phyloP scores from a whole-genome alignment of 2,329 filamentous ascomycete species.

The Penicillium expansum region DNA sequence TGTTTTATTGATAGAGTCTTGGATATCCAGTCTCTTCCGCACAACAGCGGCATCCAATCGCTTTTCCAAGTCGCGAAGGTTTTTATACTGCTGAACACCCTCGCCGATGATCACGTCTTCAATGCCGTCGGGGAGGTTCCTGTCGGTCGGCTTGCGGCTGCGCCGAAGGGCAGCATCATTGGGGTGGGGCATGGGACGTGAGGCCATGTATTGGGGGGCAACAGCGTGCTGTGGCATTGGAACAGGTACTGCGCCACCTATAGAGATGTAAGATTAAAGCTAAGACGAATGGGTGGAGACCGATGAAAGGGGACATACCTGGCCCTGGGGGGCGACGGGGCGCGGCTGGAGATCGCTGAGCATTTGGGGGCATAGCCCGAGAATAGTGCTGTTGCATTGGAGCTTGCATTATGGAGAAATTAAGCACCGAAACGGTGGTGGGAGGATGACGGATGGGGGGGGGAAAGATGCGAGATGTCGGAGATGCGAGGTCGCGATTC shows the following conservation, averaged over 20 bases:
- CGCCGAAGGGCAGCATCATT: constrained; percentile 65
- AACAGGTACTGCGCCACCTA: constrained; percentile 35
- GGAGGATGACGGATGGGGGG: constrained; percentile 13
- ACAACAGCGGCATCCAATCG: constrained; percentile 89
- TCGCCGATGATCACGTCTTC: constrained; percentile 80
- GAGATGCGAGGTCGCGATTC: constrained; percentile 34
- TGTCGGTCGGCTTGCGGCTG: constrained; percentile 88
- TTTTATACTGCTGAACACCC: constrained; percentile 75
- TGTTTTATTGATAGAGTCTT: constrained; percentile 73
- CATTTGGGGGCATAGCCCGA: constrained; percentile 41
- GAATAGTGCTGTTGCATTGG: constrained; percentile 44
- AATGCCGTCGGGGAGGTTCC: constrained; percentile 86
- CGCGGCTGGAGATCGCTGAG: constrained; percentile 43
- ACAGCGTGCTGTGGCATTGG: constrained; percentile 39
- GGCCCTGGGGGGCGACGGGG: constrained; percentile 41
- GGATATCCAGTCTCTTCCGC: constrained; percentile 86
- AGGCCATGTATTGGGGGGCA: constrained; percentile 38
- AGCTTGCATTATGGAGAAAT: constrained; percentile 35
- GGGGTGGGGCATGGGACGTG: constrained; percentile 37
- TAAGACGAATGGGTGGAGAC: constrained; percentile 4
- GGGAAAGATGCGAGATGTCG: constrained; percentile 23
- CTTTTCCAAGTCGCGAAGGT: constrained; percentile 81
- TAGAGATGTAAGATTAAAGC: constrained; percentile 13
- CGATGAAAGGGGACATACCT: constrained; percentile 33
- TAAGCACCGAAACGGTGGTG: constrained; percentile 5